A percentile compares a stretch with the other conserved stretches of the same genome.
These are phyloP conservation scores for Pilaira anomala DNA, from an alignment of 192 early-diverging fungal species.

Conservation along the genomic window DNA sequence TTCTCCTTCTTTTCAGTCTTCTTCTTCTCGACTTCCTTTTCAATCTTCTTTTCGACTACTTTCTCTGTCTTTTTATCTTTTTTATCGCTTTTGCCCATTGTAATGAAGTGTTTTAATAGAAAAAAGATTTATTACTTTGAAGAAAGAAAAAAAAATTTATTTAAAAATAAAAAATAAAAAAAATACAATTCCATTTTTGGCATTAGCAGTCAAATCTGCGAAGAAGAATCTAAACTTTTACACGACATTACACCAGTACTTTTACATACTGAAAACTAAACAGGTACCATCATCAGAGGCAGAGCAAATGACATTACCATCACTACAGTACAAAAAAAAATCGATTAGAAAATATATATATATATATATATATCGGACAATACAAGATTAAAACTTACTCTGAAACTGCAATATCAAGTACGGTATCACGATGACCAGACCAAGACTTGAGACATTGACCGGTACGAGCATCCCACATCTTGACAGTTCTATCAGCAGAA, in stretches of 20 bases:
- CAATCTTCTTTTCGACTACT: neutral
- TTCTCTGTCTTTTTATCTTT: neutral
- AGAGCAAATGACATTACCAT: constrained; percentile 70
- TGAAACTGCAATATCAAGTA: constrained; percentile 80
- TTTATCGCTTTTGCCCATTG: constrained; percentile 31
- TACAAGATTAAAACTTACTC: constrained; percentile 26
- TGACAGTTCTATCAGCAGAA: constrained; percentile 79
- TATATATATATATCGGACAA: neutral
- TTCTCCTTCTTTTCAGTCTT: constrained; percentile 24
- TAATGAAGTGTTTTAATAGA: neutral
- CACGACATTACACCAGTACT: neutral
- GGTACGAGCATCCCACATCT: constrained; percentile 89
- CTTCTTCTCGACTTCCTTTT: constrained; percentile 28
- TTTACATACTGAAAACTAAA: constrained; percentile 58
- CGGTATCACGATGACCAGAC: constrained; percentile 82
- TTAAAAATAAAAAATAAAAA: neutral
- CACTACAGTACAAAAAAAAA: constrained; percentile 24
- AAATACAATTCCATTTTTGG: neutral
- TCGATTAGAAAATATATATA: no score
- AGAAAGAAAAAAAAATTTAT: constrained; percentile 9
- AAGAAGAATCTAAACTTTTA: neutral
- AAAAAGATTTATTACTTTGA: neutral
- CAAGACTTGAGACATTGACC: constrained; percentile 72
- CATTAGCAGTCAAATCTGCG: no score
- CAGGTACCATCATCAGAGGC: constrained; percentile 83